Percentiles rank a stretch among this genome's conserved stretches.
These are phyloP conservation scores for Penicillium ucsense DNA, from an alignment of 495 filamentous ascomycete species.

Conservation along the genomic window DNA sequence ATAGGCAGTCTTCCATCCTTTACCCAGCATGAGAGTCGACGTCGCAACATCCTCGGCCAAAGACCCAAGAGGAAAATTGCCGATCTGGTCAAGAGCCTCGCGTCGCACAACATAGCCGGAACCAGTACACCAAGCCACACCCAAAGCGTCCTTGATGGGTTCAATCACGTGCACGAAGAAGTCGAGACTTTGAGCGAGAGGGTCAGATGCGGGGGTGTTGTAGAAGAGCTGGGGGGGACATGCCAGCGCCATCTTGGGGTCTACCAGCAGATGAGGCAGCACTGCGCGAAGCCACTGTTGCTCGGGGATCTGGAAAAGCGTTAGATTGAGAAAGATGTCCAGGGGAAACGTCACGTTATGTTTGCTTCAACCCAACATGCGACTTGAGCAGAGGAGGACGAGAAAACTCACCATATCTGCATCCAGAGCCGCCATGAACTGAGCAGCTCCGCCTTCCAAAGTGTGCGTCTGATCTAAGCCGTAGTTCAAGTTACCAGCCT, in stretches of 20 bases:
- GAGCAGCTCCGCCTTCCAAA: slow-evolving; percentile 29
- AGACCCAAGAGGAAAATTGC: slow-evolving; percentile 39
- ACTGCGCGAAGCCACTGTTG: slow-evolving; percentile 41
- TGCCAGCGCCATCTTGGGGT: slow-evolving; percentile 38
- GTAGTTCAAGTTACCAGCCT: slow-evolving; percentile 46
- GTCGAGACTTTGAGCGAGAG: slow-evolving; percentile 38
- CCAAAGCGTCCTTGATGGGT: slow-evolving; percentile 40
- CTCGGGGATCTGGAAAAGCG: slow-evolving; percentile 33
- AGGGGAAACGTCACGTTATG: too few species aligned
- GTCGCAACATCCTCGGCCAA: slow-evolving; percentile 43
- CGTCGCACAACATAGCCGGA: slow-evolving; percentile 43
- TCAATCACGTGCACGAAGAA: slow-evolving; percentile 41
- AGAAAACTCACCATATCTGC: slow-evolving; percentile 39
- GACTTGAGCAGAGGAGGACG: not conserved
- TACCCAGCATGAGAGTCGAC: slow-evolving; percentile 37
- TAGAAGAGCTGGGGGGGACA: slow-evolving; percentile 48
- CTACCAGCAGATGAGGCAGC: slow-evolving; percentile 37
- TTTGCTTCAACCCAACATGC: too few species aligned
- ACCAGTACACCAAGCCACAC: slow-evolving; percentile 43
- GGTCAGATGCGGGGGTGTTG: slow-evolving; percentile 41
- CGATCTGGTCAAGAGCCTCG: slow-evolving; percentile 39
- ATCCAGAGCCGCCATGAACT: slow-evolving; percentile 44
- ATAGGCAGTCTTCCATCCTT: slow-evolving; percentile 43
- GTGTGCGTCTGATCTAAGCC: slow-evolving; percentile 28
- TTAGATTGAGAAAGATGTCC: not conserved